Base-by-base conservation (phyloP, 331 rosid species). In the Telfairia occidentalis region DNA sequence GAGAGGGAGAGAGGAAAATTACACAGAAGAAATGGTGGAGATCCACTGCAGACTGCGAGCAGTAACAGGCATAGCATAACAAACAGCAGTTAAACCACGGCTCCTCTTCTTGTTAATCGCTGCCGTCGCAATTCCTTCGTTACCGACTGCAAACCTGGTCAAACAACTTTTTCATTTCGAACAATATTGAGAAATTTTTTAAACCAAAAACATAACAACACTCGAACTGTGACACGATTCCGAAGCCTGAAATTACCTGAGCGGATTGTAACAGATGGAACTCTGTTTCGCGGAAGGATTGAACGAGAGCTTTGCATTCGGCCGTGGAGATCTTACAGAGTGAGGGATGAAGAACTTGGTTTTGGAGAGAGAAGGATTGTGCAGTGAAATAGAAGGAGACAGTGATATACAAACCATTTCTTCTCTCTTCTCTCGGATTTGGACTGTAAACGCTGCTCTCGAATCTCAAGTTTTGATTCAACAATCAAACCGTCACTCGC, bases 11-110 rank as follows among this genome's bases (percentile, higher is more conserved):
- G 73, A 23, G 26, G 74, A 69, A 0, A 48, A 76, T 70, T 21
- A 94, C 98, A 78, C 82, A 52, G 92, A 64, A 74, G 92, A 87
- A 78, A 94, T 70, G 57, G 85, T 32, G 38, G 92, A 82, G 87
- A 94, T 78, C 88, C 86, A 88, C 65, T 86, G 97, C 57, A 94
- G 76, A 79, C 60, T 86, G 50, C 83, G 78, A 78, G 75, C 72
- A 54, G 82, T 16, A 65, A 93, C 28, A 77, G 90, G 91, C 74
- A 76, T 63, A 76, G 96, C 84, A 58, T 84, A 86, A 70, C 89
- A 88, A 78, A 78, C 81, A 7, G 79, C 78, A 37, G 86, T 77
- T 63, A 79, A 72, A 24, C 84, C 87, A 49, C 79, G 69, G 32
- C 76, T 81, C 55, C 30, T 80, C 53, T 77, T 76, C 78, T 40